These are phyloP conservation scores for Pythium rhizo-oryzae DNA, from an alignment of 352 stramenopile species.

Conservation along the genomic window DNA sequence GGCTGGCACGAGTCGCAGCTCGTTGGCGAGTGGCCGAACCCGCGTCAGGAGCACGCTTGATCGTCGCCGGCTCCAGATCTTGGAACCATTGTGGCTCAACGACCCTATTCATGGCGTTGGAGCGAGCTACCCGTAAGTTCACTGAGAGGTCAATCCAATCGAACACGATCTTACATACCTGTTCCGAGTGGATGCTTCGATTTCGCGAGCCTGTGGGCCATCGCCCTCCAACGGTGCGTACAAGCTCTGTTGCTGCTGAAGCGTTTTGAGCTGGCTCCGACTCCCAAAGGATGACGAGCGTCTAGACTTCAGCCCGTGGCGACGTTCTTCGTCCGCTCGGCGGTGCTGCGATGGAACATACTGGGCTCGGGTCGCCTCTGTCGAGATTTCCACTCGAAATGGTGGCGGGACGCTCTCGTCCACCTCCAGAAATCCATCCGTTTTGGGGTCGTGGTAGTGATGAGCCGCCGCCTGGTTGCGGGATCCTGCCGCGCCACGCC, in stretches of 20 bases:
- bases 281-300: conserved; percentile 51
- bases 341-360: conserved; percentile 22
- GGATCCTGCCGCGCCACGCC: conserved; percentile 45
- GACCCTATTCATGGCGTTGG: neutral
- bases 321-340: conserved; percentile 18
- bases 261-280: conserved; percentile 38
- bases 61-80: conserved; percentile 6
- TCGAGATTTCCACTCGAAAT: conserved; percentile 85
- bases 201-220: neutral
- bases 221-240: neutral
- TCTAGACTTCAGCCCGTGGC: conserved; percentile 29
- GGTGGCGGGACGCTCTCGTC: conserved; percentile 79
- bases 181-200: neutral
- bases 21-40: neutral
- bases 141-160: neutral
- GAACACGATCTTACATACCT: neutral
- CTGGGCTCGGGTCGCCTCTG: conserved; percentile 33
- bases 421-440: conserved; percentile 76
- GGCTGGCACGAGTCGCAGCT: neutral
- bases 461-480: conserved; percentile 43
- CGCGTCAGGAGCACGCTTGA: neutral
- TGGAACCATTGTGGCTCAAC: conserved; percentile 15
- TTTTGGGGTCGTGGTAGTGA: conserved; percentile 71
- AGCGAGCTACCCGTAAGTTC: neutral
- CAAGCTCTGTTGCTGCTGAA: conserved; percentile 14